phyloP scores from a whole-genome alignment of 495 filamentous ascomycete species.

The Pseudevernia furfuracea region DNA sequence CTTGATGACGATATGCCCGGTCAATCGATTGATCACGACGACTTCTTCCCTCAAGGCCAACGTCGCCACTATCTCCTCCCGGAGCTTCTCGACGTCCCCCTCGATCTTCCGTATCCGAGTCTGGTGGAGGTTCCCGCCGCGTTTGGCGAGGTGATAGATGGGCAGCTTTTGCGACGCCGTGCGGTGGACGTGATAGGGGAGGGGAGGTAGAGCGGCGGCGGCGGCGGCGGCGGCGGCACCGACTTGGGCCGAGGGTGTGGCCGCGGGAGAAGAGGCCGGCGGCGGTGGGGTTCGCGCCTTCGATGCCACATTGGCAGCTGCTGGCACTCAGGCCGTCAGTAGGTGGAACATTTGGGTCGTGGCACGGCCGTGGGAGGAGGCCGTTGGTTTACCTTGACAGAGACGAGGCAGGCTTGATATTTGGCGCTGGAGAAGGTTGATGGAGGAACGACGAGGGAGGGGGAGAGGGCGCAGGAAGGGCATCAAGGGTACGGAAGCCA shows the following conservation, averaged over 20 bases:
- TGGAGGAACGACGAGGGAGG: slow-evolving; percentile 5
- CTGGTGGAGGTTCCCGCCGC: slow-evolving; percentile 66
- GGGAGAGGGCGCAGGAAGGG: slow-evolving; percentile 14
- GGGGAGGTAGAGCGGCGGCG: slow-evolving; percentile 28
- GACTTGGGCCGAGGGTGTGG: slow-evolving; percentile 15
- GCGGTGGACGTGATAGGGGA: slow-evolving; percentile 66
- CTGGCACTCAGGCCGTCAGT: background rate
- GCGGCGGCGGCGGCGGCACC: slow-evolving; percentile 11
- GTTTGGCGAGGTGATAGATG: slow-evolving; percentile 69
- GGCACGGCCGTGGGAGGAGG: background rate
- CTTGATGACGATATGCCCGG: slow-evolving; percentile 58
- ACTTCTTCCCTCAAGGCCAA: slow-evolving; percentile 38
- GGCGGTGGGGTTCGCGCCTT: background rate
- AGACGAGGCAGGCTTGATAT: slow-evolving; percentile 12
- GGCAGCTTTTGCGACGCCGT: slow-evolving; percentile 64
- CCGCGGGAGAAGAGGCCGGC: background rate
- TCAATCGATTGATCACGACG: slow-evolving; percentile 51
- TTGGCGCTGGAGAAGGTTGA: slow-evolving; percentile 1
- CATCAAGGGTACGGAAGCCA: slow-evolving; percentile 6
- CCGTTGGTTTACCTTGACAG: background rate
- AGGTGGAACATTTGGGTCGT: background rate
- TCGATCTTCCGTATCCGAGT: slow-evolving; percentile 73
- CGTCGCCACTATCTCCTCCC: slow-evolving; percentile 41
- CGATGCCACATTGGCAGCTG: background rate
- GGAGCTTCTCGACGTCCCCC: slow-evolving; percentile 55